phyloP scores from a whole-genome alignment of 495 filamentous ascomycete species.

The Penicillium bialowiezense region DNA sequence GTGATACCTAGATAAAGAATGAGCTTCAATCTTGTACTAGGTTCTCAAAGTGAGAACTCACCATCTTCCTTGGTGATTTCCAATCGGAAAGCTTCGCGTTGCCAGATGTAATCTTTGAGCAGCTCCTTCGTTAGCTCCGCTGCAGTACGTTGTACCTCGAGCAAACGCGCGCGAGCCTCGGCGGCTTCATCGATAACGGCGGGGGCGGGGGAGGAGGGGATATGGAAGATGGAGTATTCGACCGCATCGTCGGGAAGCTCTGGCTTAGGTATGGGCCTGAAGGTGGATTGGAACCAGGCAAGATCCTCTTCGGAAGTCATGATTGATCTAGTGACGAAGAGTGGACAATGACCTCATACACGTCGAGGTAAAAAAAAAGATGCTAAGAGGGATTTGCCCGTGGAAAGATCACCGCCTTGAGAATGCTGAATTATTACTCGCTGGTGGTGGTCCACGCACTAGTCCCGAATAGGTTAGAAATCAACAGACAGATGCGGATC shows the following conservation, averaged over 20 bases:
- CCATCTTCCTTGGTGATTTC: constrained; percentile 59
- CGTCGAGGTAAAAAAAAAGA: constrained; percentile 22
- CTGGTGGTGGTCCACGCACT: constrained; percentile 27
- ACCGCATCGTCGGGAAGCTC: constrained; percentile 80
- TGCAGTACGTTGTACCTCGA: constrained; percentile 66
- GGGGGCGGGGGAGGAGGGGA: constrained; percentile 47
- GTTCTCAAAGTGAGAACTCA: constrained; percentile 20
- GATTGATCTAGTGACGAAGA: constrained; percentile 9
- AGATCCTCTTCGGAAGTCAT: constrained; percentile 50
- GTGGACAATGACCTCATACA: constrained; percentile 40
- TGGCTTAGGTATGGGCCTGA: constrained; percentile 60
- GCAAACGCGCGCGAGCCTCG: constrained; percentile 58
- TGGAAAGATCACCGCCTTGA: no score
- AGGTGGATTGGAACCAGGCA: constrained; percentile 50
- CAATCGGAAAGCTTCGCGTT: constrained; percentile 73
- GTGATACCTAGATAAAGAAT: constrained; percentile 31
- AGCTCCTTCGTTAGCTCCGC: constrained; percentile 57
- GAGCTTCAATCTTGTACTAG: background rate
- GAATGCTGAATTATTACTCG: background rate
- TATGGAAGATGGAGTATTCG: constrained; percentile 76
- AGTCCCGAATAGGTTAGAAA: constrained; percentile 37
- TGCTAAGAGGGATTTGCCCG: background rate
- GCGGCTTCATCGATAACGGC: constrained; percentile 45
- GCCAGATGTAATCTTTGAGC: constrained; percentile 90
- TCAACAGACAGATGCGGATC: constrained; percentile 39